Base-by-base conservation (phyloP, 2,329 filamentous ascomycete species). In the Chaetomiaceae sp. region DNA sequence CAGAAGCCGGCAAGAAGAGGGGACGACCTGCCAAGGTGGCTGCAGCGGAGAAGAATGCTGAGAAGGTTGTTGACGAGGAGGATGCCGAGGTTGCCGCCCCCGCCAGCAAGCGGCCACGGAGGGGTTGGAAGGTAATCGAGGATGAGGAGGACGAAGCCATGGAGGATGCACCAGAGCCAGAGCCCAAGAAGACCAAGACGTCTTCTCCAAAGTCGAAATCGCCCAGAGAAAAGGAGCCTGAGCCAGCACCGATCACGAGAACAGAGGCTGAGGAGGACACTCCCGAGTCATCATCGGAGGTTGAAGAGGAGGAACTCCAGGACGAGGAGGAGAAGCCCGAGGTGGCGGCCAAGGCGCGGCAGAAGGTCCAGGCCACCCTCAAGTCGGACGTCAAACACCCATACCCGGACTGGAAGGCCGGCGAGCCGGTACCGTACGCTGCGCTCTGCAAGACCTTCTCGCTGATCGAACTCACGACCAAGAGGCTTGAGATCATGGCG, bases 391-490 rank as follows among this genome's bases (percentile, higher is more conserved):
- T 72, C 36, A 87, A 90, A 60, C 88, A 95, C 64, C 84, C 88
- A n/a, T 97, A 92, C 70, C 91, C 91, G 0, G 92, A 99, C 70
- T 99, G 94, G 94, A 88, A 90, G 68, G 75, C 87, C 43, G 91
- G 91, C 43, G 81, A 88, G 44, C 89, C 92, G 11, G 91, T 96
- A 1, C 94, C 94, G 0, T 99, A 97, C 65, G 92, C 91, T 23
- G 94, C 94, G 12, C 79, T 99, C 7, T 97, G 94, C 71, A 90
- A 84, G 11, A 97, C 94, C 0, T 97, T 97, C 64, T 96, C 91
- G 1, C 82, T 96, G 31, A 85, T 97, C 49, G 94, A 99, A 72
- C 85, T 96, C 77, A 99, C 92, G 0, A 90, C 89, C 6, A 97
- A 97, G 68, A 83, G 94, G 51, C 73, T 99, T 39, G 78, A 91